These are phyloP conservation scores for Tephrocybe sp. DNA, from an alignment of 768 basidiomycete species.

Conservation along the genomic window DNA sequence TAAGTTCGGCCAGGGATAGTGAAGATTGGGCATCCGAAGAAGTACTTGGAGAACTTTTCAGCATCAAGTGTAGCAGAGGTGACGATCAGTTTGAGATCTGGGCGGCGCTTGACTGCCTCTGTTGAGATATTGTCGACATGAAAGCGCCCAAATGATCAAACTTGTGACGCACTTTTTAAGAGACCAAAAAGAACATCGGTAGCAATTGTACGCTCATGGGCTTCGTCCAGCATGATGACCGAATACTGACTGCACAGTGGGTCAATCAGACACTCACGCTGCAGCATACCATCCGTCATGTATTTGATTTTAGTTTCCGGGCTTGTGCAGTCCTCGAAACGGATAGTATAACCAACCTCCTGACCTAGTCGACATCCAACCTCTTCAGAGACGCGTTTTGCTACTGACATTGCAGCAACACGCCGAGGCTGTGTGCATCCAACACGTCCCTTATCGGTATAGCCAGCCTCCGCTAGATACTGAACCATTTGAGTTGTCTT, in stretches of 20 bases:
- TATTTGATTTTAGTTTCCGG: constrained; percentile 99
- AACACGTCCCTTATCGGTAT: constrained; percentile 84
- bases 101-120: constrained; percentile 94
- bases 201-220: constrained; percentile 97
- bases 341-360: constrained; percentile 97
- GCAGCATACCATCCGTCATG: constrained; percentile 99
- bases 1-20: constrained; percentile 99
- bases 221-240: constrained; percentile 97
- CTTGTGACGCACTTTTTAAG: constrained; percentile 67
- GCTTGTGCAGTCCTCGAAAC: constrained; percentile 98
- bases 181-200: constrained; percentile 98
- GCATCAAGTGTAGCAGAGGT: constrained; percentile 99
- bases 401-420: constrained; percentile 98
- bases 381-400: constrained; percentile 97
- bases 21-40: constrained; percentile 98
- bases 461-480: constrained; percentile 94
- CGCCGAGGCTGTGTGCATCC: constrained; percentile 99
- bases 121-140: constrained; percentile 20
- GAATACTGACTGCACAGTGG: constrained; percentile 91
- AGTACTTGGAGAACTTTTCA: constrained; percentile 99
- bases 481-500: constrained; percentile 99
- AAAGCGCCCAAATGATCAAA: not conserved
- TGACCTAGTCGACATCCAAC: constrained; percentile 96
- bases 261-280: constrained; percentile 94
- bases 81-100: constrained; percentile 96